Base-by-base conservation (phyloP, 2,329 filamentous ascomycete genomes). In the Fusarium anguioides region DNA sequence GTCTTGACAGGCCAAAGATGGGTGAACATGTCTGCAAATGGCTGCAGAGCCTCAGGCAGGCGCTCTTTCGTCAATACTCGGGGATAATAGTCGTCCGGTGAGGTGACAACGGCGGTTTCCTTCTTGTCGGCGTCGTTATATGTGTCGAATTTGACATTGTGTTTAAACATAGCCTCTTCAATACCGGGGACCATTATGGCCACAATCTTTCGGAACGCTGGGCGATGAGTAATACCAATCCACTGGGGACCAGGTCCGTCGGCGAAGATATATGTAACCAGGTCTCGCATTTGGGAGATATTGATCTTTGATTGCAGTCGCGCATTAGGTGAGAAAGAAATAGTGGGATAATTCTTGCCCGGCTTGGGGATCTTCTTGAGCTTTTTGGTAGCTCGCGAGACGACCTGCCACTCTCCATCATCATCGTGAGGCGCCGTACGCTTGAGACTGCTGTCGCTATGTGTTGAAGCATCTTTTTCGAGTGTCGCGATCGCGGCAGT, bases 161-260 rank as follows among this genome's bases (percentile, higher is more conserved):
- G 84, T 76, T 91, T 87, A 80, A 98, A 97, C 91, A 98, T 96
- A 64, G 89, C 91, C 73, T 93, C 87, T 75, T 98, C 95, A 23
- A 99, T 81, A 0, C 96, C 96, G 12, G 96, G 96, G 12, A 97
- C 89, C 91, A 97, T 95, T 68, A 99, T 81, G 37, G 92, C 87
- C 27, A 98, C 94, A 27, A 96, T 91, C 79, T 96, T 96, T 66
- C 87, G 82, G 71, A 91, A 88, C 59, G 88, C 83, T 8, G 86
- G 84, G 42, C 89, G 83, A 72, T 91, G 85, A 60, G 82, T 82
- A 46, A 91, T 83, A 41, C 85, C 83, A 41, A 91, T 82, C 87
- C 89, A 91, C 70, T 89, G 86, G 15, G 89, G 89, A 4, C 86
- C 84, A 3, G 83, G 74, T 14, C 88, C 89, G 73, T 91, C 88